Percentiles rank a stretch among this genome's conserved stretches.
Evolutionary conservation across 1,284 basidiomycete genomes (phyloP).

Genomic region (Moesziomyces antarcticus): DNA sequence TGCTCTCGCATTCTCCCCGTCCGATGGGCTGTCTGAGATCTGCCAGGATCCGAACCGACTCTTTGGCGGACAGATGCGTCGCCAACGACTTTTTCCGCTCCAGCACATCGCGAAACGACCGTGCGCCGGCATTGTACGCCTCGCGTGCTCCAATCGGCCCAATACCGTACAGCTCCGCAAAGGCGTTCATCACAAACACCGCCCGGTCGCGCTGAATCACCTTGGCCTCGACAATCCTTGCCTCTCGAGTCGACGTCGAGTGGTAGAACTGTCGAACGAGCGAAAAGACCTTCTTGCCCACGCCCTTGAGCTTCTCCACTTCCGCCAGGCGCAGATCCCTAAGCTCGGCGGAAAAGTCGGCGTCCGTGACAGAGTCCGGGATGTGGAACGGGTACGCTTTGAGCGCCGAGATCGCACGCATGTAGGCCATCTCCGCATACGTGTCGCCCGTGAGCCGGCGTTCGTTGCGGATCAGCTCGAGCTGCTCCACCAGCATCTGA

Average conservation of each 20-base stretch:
- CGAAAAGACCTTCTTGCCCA: constrained; percentile 57
- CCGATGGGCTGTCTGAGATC: constrained; percentile 48
- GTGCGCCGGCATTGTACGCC: constrained; percentile 58
- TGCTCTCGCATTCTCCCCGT: constrained; percentile 40
- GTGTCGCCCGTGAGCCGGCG: constrained; percentile 54
- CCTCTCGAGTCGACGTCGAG: constrained; percentile 1
- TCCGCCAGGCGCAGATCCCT: constrained; percentile 14
- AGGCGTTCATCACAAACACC: constrained; percentile 50
- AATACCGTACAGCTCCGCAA: constrained; percentile 62
- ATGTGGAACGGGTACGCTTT: constrained; percentile 60
- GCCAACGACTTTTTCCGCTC: constrained; percentile 37
- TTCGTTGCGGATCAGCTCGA: constrained; percentile 58
- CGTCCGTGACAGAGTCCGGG: constrained; percentile 8
- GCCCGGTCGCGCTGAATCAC: constrained; percentile 52
- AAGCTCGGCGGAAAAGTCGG: constrained; percentile 5
- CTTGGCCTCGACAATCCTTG: constrained; percentile 56
- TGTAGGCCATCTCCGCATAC: constrained; percentile 60
- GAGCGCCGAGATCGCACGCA: constrained; percentile 57
- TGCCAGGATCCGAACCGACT: constrained; percentile 49
- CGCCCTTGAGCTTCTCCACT: constrained; percentile 55
- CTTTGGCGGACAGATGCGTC: constrained; percentile 38
- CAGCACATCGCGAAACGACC: constrained; percentile 57
- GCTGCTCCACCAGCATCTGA: constrained; percentile 56
- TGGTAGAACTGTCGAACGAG: constrained; percentile 56
- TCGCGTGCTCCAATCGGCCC: constrained; percentile 56